These are phyloP conservation scores for Pythium vanterpoolii DNA, from an alignment of 352 stramenopile genomes.

Conservation along the genomic window DNA sequence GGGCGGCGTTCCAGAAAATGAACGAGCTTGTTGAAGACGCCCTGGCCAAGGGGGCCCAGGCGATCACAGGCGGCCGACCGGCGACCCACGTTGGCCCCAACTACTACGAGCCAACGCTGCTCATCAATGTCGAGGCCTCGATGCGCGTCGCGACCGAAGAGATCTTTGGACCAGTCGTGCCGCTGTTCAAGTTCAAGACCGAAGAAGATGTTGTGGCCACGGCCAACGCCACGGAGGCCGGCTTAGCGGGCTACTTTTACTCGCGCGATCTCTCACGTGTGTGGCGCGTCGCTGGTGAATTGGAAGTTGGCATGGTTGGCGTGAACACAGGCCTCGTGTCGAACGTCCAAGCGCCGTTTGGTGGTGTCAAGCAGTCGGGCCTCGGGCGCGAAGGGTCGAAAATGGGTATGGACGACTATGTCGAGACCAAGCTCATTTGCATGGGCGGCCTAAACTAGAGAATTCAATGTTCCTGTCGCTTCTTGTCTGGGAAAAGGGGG, in stretches of 20 bases:
- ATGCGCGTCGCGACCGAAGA: conserved; percentile 93
- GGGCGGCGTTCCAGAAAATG: conserved; percentile 85
- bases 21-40: conserved; percentile 86
- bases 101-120: conserved; percentile 95
- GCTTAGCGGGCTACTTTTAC: conserved; percentile 96
- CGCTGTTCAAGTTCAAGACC: conserved; percentile 91
- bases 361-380: conserved; percentile 91
- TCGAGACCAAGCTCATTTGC: conserved; percentile 96
- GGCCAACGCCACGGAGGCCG: conserved; percentile 90
- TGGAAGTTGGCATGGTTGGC: conserved; percentile 94
- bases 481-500: background rate
- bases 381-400: conserved; percentile 88
- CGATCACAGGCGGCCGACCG: conserved; percentile 70
- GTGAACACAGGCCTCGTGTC: conserved; percentile 92
- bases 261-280: conserved; percentile 85
- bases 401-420: conserved; percentile 93
- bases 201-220: conserved; percentile 94
- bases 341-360: conserved; percentile 87
- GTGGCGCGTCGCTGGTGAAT: conserved; percentile 81
- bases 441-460: conserved; percentile 63
- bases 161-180: conserved; percentile 96
- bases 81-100: conserved; percentile 42
- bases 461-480: background rate
- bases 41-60: conserved; percentile 87
- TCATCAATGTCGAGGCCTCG: conserved; percentile 78